These are phyloP conservation scores for Heterobasidion irregulare DNA, from an alignment of 1,284 basidiomycete species.

Conservation along the genomic window DNA sequence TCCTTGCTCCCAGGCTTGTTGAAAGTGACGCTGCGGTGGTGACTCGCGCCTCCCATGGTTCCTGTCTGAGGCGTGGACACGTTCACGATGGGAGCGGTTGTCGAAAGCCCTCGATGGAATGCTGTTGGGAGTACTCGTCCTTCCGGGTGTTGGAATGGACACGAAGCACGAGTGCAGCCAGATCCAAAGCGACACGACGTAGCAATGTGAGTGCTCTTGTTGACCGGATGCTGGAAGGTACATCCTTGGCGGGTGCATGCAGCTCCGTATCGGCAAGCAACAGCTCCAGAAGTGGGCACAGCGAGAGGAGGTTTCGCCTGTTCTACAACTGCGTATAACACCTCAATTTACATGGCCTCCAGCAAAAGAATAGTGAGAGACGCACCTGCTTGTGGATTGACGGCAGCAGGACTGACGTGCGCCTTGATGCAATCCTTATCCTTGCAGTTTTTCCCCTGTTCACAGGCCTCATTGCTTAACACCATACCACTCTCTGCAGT, in stretches of 20 bases:
- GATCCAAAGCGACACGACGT: slow-evolving; percentile 69
- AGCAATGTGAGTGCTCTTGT: slow-evolving; percentile 24
- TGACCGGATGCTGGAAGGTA: slow-evolving; percentile 52
- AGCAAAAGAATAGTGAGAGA: background rate
- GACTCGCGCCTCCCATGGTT: slow-evolving; percentile 50
- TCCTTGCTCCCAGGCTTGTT: slow-evolving; percentile 33
- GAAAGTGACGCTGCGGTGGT: slow-evolving; percentile 61
- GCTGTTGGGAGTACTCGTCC: slow-evolving; percentile 66
- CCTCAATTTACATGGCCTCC: slow-evolving; percentile 1
- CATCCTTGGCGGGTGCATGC: slow-evolving; percentile 64
- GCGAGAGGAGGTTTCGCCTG: slow-evolving; percentile 20
- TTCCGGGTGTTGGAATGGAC: slow-evolving; percentile 73
- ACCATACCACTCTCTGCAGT: slow-evolving; percentile 91
- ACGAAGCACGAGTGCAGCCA: slow-evolving; percentile 69
- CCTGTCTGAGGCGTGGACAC: slow-evolving; percentile 57
- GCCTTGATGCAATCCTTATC: slow-evolving; percentile 87
- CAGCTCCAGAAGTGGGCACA: slow-evolving; percentile 11
- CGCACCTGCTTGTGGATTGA: slow-evolving; percentile 48
- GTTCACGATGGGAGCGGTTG: slow-evolving; percentile 47
- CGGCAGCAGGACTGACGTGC: slow-evolving; percentile 80
- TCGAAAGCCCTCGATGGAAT: slow-evolving; percentile 70
- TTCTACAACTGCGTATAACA: slow-evolving; percentile 25
- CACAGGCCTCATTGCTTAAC: slow-evolving; percentile 83
- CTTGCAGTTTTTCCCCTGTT: slow-evolving; percentile 77
- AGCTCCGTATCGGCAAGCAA: slow-evolving; percentile 68